phyloP scores from a whole-genome alignment of 768 basidiomycete genomes.

The Pleurotus salmoneostramineus region DNA sequence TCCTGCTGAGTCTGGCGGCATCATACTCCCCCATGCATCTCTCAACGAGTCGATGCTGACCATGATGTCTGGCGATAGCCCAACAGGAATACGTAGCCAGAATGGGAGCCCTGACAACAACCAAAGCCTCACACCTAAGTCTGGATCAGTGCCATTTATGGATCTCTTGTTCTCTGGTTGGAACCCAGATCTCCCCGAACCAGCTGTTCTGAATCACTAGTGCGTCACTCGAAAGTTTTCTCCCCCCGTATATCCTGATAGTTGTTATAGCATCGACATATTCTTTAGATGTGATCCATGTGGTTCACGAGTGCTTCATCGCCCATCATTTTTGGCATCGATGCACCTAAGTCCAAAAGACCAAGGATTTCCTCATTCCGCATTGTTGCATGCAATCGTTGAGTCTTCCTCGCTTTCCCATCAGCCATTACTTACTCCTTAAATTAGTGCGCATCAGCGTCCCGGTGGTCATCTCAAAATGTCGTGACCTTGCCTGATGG shows the following conservation, averaged over 20 bases:
- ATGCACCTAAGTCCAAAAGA: constrained; percentile 79
- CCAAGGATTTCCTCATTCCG: constrained; percentile 83
- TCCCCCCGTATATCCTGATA: constrained; percentile 9
- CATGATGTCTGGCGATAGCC: constrained; percentile 31
- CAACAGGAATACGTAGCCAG: constrained; percentile 32
- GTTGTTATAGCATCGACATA: constrained; percentile 60
- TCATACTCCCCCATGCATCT: constrained; percentile 41
- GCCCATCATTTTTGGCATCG: constrained; percentile 73
- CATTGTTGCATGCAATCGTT: constrained; percentile 89
- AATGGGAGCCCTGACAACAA: constrained; percentile 37
- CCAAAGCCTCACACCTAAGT: constrained; percentile 2
- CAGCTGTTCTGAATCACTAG: constrained; percentile 71
- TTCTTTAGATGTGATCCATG: constrained; percentile 91
- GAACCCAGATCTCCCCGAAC: constrained; percentile 84
- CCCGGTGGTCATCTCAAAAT: constrained; percentile 76
- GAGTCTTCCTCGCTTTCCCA: constrained; percentile 17
- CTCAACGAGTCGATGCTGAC: constrained; percentile 40
- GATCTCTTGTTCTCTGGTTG: constrained; percentile 74
- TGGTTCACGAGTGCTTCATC: constrained; percentile 79
- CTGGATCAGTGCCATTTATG: constrained; percentile 37
- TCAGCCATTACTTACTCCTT: constrained; percentile 6
- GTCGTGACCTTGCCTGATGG: constrained; percentile 69
- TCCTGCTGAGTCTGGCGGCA: constrained; percentile 28
- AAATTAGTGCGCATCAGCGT: constrained; percentile 75
- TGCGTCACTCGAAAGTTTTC: constrained; percentile 32